phyloP scores from a whole-genome alignment of 768 basidiomycete genomes.

The Mycena albidolilacea region DNA sequence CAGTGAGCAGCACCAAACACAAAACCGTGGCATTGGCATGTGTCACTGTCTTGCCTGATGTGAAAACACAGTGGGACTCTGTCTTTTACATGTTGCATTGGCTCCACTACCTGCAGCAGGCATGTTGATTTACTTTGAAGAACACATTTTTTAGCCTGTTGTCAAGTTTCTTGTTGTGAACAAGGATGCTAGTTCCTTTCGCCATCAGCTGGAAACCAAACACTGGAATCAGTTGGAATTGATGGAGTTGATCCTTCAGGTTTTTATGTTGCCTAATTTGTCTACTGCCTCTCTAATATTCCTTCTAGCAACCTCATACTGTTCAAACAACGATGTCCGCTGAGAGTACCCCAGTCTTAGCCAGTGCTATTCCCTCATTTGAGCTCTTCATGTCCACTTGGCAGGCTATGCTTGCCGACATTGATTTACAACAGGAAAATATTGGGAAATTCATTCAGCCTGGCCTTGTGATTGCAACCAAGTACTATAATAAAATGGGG shows the following conservation, averaged over 20 bases:
- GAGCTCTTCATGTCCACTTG: conserved; percentile 41
- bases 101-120: no score
- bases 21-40: no score
- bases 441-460: conserved; percentile 9
- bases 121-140: no score
- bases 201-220: conserved; percentile 24
- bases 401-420: conserved; percentile 27
- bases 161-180: conserved; percentile 28
- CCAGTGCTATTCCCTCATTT: conserved; percentile 42
- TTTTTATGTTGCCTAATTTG: neutral
- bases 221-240: conserved; percentile 39
- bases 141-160: conserved; percentile 2
- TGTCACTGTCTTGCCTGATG: no score
- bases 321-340: conserved; percentile 39
- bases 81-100: no score
- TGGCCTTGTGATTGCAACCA: neutral
- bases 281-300: neutral
- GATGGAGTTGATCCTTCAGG: conserved; percentile 36
- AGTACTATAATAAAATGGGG: no score
- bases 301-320: conserved; percentile 29
- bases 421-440: neutral
- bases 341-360: conserved; percentile 40
- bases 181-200: conserved; percentile 30
- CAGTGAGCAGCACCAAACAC: no score
- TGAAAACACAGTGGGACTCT: no score